phyloP scores from a whole-genome alignment of 1,139 yeast genomes.

The Kazachstania sp. region DNA sequence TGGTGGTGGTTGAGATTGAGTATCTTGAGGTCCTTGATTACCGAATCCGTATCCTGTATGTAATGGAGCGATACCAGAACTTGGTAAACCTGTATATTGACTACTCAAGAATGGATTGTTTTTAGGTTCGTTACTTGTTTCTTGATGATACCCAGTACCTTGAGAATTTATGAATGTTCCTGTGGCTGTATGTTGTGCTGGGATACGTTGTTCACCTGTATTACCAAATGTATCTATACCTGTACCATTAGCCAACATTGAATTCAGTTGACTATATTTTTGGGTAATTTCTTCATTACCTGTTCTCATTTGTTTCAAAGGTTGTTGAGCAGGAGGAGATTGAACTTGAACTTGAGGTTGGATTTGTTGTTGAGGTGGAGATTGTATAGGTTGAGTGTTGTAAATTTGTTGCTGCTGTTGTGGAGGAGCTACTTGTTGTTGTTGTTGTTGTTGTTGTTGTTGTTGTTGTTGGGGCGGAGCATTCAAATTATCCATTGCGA shows the following conservation, averaged over 20 bases:
- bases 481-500: slow-evolving; percentile 43
- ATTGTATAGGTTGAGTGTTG: neutral
- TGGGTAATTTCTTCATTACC: slow-evolving; percentile 43
- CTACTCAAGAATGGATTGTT: slow-evolving; percentile 66
- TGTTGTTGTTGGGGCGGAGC: neutral
- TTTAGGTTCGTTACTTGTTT: slow-evolving; percentile 33
- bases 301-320: slow-evolving; percentile 37
- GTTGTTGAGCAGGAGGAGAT: slow-evolving; percentile 23
- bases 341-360: neutral
- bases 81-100: slow-evolving; percentile 68
- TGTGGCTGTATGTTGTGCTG: slow-evolving; percentile 85
- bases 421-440: no score
- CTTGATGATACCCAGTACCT: slow-evolving; percentile 71
- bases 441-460: no score
- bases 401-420: neutral
- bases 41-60: slow-evolving; percentile 96
- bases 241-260: slow-evolving; percentile 74
- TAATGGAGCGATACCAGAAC: slow-evolving; percentile 50
- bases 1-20: slow-evolving; percentile 33
- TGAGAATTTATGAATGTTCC: slow-evolving; percentile 75
- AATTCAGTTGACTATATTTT: slow-evolving; percentile 65
- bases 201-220: slow-evolving; percentile 79
- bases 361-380: slow-evolving; percentile 1
- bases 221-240: slow-evolving; percentile 96
- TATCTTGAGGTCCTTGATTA: slow-evolving; percentile 31